Base-by-base conservation (phyloP, 768 basidiomycete genomes). In the Mycena olivaceomarginata region DNA sequence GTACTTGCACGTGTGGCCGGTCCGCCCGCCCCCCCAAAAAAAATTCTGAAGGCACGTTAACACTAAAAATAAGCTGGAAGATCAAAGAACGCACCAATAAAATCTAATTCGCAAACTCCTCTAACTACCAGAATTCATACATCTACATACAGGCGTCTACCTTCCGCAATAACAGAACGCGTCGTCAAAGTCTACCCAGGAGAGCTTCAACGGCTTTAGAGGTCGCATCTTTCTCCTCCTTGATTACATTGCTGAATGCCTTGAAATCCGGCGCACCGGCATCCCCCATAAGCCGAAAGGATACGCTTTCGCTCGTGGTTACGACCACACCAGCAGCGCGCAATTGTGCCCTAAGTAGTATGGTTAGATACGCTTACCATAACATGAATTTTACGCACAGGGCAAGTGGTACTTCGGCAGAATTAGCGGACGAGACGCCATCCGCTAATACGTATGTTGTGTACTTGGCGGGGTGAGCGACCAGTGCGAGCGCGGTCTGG, bases 341-440 rank as follows among this genome's bases (percentile, higher is more conserved):
- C 86, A 95, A 90, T 67, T 91, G 88, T 20, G 75, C 72, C 43
- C 78, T 79, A 59, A 51, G 6, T n/a, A 16, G 7, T 39, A 18
- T 5, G 4, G 39, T 53, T 31, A 60, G 56, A 63, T 37, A 57
- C 64, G 40, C 1, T 16, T 3, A 48, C 11, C 69, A 51, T 25
- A 11, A 48, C n/a, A 66, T 18, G 4, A 2, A 31, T 13, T 22
- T n/a, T 41, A 46, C 9, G 45, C 90, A 92, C 48, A 97, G 86
- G 0, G 97, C 96, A 78, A 94, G 86, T 16, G 94, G 92, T 0
- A 97, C 89, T 83, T 98, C 97, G 77, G 94, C 94, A 63, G 89
- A 88, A 85, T 97, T 96, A 79, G 91, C 93, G 41, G 94, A 95
- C 3, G 95, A 96, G 18, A 98, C 93, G 18, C 93, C 96, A 81